phyloP scores from a whole-genome alignment of 306 rosid genomes.

The Rubus idaeus region DNA sequence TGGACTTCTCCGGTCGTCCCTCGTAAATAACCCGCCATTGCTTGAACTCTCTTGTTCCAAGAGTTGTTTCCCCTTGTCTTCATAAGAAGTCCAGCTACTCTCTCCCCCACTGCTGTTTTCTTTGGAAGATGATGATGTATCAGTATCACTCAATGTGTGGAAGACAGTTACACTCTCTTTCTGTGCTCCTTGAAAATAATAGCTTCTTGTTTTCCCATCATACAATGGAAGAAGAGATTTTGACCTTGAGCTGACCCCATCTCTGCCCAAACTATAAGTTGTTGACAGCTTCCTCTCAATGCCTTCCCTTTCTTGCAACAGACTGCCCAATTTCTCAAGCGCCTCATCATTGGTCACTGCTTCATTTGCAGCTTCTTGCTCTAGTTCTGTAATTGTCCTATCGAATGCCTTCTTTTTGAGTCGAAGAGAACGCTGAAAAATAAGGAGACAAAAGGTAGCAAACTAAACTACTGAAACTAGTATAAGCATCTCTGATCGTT shows the following conservation, averaged over 20 bases:
- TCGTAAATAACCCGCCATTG: constrained; percentile 18
- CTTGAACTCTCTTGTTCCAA: constrained; percentile 31
- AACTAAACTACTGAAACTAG: not conserved
- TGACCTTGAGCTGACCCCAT: constrained; percentile 26
- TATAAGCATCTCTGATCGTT: not conserved
- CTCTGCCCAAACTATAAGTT: constrained; percentile 66
- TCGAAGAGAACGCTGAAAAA: constrained; percentile 62
- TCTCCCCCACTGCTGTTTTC: constrained; percentile 45
- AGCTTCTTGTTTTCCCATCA: constrained; percentile 39
- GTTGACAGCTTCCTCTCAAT: constrained; percentile 66
- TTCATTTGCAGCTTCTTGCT: constrained; percentile 44
- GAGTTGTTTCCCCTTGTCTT: constrained; percentile 31
- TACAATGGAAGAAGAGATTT: constrained; percentile 58
- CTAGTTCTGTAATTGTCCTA: constrained; percentile 52
- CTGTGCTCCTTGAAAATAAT: constrained; percentile 41
- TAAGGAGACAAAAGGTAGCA: not conserved
- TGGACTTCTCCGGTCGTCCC: constrained; percentile 24
- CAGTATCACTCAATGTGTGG: constrained; percentile 53
- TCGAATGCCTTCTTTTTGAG: constrained; percentile 62
- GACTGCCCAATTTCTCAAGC: constrained; percentile 36
- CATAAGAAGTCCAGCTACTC: constrained; percentile 22
- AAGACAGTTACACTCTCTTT: constrained; percentile 38
- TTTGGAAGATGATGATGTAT: constrained; percentile 50
- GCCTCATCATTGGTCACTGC: constrained; percentile 39
- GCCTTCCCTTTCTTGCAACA: constrained; percentile 48